Conservation (phyloP, 768 basidiomycete genomes). For the Leccinum ochraceum region DNA sequence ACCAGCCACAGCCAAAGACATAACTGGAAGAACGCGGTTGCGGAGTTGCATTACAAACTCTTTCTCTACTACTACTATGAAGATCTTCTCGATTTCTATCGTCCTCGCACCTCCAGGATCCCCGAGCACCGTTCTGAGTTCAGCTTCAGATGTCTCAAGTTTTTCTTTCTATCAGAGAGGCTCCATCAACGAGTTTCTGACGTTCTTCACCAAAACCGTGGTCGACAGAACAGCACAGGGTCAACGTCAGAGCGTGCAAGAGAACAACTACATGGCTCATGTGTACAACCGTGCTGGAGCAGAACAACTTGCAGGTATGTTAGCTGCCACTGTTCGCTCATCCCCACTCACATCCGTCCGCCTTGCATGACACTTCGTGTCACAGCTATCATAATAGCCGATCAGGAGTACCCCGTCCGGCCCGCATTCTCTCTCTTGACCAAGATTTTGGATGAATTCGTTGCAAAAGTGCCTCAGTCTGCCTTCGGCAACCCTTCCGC, state of each 20-base stretch:
- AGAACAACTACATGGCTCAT: slow-evolving; percentile 91
- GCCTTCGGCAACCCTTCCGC: slow-evolving; percentile 63
- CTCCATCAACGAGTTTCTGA: slow-evolving; percentile 88
- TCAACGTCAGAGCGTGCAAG: slow-evolving; percentile 91
- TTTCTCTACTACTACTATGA: slow-evolving; percentile 53
- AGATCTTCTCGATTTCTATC: slow-evolving; percentile 82
- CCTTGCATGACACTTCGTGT: slow-evolving; percentile 6
- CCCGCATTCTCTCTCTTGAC: slow-evolving; percentile 94
- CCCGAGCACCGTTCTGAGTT: slow-evolving; percentile 61
- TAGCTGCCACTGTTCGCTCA: not conserved
- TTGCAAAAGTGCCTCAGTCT: slow-evolving; percentile 71
- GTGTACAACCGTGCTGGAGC: slow-evolving; percentile 90
- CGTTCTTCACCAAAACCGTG: slow-evolving; percentile 92
- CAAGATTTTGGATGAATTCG: slow-evolving; percentile 92
- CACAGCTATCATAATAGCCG: slow-evolving; percentile 87
- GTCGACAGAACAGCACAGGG: slow-evolving; percentile 84
- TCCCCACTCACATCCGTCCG: slow-evolving; percentile 1
- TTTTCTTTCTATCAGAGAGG: slow-evolving; percentile 95
- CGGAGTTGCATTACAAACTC: slow-evolving; percentile 8
- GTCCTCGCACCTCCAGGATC: slow-evolving; percentile 66
- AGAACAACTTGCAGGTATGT: slow-evolving; percentile 80
- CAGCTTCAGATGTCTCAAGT: slow-evolving; percentile 78
- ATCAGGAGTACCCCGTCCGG: slow-evolving; percentile 94
- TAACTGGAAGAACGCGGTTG: slow-evolving; percentile 2
- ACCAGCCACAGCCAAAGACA: slow-evolving; percentile 21